These are phyloP conservation scores for Yamadazyma nakazawae DNA, from an alignment of 805 yeast genomes.

Conservation along the genomic window DNA sequence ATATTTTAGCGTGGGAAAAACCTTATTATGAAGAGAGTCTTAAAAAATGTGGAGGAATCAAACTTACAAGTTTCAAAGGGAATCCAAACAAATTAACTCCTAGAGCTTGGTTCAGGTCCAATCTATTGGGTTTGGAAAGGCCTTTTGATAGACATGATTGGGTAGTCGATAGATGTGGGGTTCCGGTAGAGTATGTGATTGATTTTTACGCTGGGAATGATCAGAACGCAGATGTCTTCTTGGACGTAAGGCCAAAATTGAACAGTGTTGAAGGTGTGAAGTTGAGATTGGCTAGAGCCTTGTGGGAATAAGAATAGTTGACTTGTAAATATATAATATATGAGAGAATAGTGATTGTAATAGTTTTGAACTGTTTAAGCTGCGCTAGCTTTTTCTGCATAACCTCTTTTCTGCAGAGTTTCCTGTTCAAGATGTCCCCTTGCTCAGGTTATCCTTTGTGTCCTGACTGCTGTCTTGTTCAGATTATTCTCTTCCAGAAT, in stretches of 20 bases:
- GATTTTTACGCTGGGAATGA: conserved; percentile 71
- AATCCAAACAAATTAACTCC: conserved; percentile 86
- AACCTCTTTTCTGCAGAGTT: no score
- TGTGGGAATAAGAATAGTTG: conserved; percentile 5
- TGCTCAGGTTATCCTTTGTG: no score
- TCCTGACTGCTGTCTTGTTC: no score
- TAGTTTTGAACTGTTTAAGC: no score
- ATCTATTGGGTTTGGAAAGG: conserved; percentile 61
- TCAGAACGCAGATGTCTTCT: conserved; percentile 54
- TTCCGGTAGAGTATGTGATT: conserved; percentile 80
- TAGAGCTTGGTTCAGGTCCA: conserved; percentile 66
- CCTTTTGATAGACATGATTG: conserved; percentile 98
- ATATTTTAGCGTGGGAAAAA: conserved; percentile 79
- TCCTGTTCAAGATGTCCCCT: no score
- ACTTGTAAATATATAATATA: not conserved
- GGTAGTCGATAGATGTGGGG: conserved; percentile 84
- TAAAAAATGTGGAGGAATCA: conserved; percentile 72
- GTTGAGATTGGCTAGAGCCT: conserved; percentile 60
- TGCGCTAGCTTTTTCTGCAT: no score
- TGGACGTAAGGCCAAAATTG: conserved; percentile 92
- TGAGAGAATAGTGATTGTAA: not conserved
- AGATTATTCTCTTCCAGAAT: no score
- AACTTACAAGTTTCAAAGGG: conserved; percentile 83
- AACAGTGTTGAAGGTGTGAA: conserved; percentile 77
- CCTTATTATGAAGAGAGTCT: conserved; percentile 47